Evolutionary conservation across 768 basidiomycete genomes (phyloP).

Genomic region (Suillus subluteus): DNA sequence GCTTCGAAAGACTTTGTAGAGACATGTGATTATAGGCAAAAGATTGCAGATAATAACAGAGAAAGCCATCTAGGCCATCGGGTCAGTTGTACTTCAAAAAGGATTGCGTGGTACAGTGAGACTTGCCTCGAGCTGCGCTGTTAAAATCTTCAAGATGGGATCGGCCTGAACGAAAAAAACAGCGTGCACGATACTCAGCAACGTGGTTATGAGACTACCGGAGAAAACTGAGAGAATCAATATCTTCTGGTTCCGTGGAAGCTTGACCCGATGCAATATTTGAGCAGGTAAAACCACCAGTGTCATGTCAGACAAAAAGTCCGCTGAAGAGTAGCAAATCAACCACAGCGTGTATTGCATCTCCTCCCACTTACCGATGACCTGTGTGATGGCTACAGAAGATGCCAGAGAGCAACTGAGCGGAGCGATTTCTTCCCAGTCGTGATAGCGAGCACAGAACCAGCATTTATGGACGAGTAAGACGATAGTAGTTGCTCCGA

Average conservation of each 20-base stretch:
- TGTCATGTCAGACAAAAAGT: constrained; percentile 24
- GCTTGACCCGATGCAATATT: constrained; percentile 13
- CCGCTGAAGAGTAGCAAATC: constrained; percentile 16
- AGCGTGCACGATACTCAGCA: constrained; percentile 13
- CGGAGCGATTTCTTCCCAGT: constrained; percentile 4
- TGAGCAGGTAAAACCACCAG: constrained; percentile 19
- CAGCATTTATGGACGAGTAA: constrained; percentile 14
- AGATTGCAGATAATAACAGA: constrained; percentile 21
- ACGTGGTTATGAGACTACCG: constrained; percentile 13
- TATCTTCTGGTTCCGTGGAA: constrained; percentile 14
- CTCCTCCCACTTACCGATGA: constrained; percentile 11
- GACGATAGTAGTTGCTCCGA: constrained; percentile 7
- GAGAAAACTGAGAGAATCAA: constrained; percentile 17
- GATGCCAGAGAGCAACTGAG: constrained; percentile 13
- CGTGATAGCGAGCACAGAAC: constrained; percentile 11
- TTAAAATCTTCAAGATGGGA: constrained; percentile 9
- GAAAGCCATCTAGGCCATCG: constrained; percentile 17
- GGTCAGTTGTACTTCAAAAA: constrained; percentile 7
- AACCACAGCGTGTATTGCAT: neutral
- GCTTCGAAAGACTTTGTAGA: constrained; percentile 15
- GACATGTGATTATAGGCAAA: constrained; percentile 20
- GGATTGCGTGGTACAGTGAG: neutral
- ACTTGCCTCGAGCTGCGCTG: constrained; percentile 21
- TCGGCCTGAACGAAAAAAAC: constrained; percentile 14
- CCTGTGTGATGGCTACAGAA: constrained; percentile 5